Conservation (phyloP, 2,329 filamentous ascomycete genomes). For the Paecilomyces formosus region DNA sequence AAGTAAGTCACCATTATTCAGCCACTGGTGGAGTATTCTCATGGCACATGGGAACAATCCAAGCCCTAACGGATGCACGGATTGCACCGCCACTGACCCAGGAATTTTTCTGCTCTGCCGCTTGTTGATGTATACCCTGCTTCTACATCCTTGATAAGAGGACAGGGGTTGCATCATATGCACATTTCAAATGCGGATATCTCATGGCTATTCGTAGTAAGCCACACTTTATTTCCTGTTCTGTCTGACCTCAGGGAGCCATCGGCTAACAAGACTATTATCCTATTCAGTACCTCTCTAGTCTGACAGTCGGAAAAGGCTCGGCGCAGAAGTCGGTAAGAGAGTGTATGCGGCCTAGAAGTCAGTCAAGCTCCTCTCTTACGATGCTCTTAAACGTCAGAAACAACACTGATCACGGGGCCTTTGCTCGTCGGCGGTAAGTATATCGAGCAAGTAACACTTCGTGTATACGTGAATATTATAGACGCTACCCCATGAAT, state of each 20-base stretch:
- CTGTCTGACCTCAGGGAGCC: background rate
- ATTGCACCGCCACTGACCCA: background rate
- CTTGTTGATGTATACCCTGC: background rate
- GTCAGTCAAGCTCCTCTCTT: background rate
- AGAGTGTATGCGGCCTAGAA: background rate
- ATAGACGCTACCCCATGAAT: background rate
- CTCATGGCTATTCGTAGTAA: background rate
- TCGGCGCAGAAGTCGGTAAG: background rate
- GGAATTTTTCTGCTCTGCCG: background rate
- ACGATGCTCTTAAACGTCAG: background rate
- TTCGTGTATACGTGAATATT: background rate
- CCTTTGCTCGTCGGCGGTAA: background rate
- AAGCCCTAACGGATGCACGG: background rate
- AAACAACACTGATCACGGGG: background rate
- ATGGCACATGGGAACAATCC: background rate
- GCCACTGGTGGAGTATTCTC: background rate
- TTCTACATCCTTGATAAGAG: background rate
- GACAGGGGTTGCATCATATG: background rate
- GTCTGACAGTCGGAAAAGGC: background rate
- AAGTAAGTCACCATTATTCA: background rate
- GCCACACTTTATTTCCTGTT: background rate
- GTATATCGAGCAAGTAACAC: background rate
- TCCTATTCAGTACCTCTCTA: background rate
- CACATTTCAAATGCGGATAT: background rate
- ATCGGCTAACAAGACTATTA: background rate